Conservation (phyloP, 2,329 filamentous ascomycete genomes). For the Sclerotinia sclerotiorum region DNA sequence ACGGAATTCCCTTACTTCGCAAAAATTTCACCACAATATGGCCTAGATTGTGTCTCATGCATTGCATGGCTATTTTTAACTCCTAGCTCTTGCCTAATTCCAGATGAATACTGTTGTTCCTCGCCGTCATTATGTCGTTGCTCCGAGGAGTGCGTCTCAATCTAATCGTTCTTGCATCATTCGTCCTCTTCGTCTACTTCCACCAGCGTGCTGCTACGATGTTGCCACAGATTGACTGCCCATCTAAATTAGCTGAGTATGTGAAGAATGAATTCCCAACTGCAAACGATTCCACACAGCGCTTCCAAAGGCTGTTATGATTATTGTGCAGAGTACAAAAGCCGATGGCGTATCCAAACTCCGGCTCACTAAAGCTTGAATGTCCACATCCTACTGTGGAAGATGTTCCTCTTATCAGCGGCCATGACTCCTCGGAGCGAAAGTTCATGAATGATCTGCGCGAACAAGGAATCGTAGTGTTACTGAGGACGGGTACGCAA, state of each 20-base stretch:
- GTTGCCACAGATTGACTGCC: not conserved
- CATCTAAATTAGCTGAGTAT: not conserved
- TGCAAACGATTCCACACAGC: not conserved
- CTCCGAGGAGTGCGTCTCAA: not conserved
- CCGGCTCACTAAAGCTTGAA: not conserved
- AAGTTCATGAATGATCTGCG: conserved; percentile 24
- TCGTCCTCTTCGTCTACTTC: conserved; percentile 9
- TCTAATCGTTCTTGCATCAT: not conserved
- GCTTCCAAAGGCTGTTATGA: not conserved
- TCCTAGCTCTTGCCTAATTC: too few species aligned
- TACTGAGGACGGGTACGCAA: conserved; percentile 59
- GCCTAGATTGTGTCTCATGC: too few species aligned
- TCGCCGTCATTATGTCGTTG: not conserved
- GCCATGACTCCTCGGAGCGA: conserved; percentile 19
- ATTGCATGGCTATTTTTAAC: too few species aligned
- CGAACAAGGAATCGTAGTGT: conserved; percentile 39
- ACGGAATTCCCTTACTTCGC: not conserved
- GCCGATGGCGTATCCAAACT: not conserved
- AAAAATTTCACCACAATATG: not conserved
- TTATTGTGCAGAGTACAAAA: not conserved
- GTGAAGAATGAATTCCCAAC: not conserved
- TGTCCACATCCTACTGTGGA: not conserved
- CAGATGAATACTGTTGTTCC: not conserved
- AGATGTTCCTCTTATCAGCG: not conserved
- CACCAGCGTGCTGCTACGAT: not conserved